phyloP scores from a whole-genome alignment of 805 yeast genomes.

The Hyphopichia homilentoma region DNA sequence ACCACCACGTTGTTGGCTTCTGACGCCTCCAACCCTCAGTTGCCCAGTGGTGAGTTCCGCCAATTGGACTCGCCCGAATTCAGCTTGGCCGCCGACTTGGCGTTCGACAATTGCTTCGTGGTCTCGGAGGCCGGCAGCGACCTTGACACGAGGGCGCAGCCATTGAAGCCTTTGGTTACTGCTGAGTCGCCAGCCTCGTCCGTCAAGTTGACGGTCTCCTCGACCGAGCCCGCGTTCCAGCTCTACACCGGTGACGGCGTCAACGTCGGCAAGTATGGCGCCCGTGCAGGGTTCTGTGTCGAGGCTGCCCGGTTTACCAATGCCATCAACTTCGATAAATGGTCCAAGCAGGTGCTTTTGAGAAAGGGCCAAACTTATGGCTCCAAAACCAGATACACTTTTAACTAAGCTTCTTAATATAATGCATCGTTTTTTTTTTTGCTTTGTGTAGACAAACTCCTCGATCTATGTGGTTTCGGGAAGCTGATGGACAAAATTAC shows the following conservation, averaged over 20 bases:
- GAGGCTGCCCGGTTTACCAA: conserved; percentile 60
- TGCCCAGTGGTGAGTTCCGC: conserved; percentile 45
- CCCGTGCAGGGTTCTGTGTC: conserved; percentile 55
- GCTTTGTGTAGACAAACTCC: too few species aligned
- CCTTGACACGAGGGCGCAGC: conserved; percentile 46
- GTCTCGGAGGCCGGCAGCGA: conserved; percentile 28
- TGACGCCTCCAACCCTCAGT: conserved; percentile 22
- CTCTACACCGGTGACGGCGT: conserved; percentile 59
- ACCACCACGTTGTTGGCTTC: conserved; percentile 42
- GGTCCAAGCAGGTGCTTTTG: conserved; percentile 46
- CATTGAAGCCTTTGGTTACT: conserved; percentile 34
- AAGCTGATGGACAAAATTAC: too few species aligned
- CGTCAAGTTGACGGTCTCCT: conserved; percentile 36
- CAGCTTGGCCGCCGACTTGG: conserved; percentile 16
- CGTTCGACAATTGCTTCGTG: conserved; percentile 48
- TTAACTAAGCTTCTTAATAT: too few species aligned
- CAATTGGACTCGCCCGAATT: conserved; percentile 21
- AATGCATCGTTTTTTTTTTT: too few species aligned
- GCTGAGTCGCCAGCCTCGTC: conserved; percentile 44
- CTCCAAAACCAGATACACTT: conserved; percentile 34
- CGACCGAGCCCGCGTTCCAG: conserved; percentile 68
- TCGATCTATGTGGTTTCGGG: too few species aligned
- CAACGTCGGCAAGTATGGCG: conserved; percentile 29
- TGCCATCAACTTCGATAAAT: conserved; percentile 45
- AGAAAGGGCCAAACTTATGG: conserved; percentile 54